These are phyloP conservation scores for Agarophyton chilense DNA, from an alignment of 23 red algal genomes.

Conservation along the genomic window DNA sequence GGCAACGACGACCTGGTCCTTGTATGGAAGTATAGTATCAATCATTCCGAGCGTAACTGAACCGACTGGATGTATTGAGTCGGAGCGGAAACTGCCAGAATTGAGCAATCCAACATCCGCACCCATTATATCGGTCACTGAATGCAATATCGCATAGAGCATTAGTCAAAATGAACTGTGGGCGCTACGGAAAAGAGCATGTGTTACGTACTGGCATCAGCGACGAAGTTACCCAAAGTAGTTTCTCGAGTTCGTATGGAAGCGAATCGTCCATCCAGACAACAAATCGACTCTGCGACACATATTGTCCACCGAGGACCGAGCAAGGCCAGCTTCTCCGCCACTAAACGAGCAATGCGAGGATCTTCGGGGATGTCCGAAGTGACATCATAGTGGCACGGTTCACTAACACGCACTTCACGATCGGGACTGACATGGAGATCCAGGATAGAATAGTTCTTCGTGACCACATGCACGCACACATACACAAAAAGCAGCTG, in stretches of 20 bases:
- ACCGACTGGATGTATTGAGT: slow-evolving; percentile 44
- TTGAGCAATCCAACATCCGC: slow-evolving; percentile 64
- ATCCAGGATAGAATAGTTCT: slow-evolving; percentile 52
- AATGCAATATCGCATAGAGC: not conserved
- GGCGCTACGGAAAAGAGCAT: not conserved
- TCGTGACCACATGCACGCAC: not conserved
- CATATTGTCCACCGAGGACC: slow-evolving; percentile 19
- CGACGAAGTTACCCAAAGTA: slow-evolving; percentile 44
- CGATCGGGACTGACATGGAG: not conserved
- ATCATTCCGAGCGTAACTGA: slow-evolving; percentile 37
- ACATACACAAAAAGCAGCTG: not conserved
- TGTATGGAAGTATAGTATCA: slow-evolving; percentile 54
- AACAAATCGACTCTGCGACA: not conserved
- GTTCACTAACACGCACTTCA: slow-evolving; percentile 8
- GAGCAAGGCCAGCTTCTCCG: slow-evolving; percentile 21
- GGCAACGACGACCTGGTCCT: slow-evolving; percentile 33
- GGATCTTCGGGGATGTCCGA: slow-evolving; percentile 34
- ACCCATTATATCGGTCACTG: slow-evolving; percentile 32
- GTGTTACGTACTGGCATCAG: slow-evolving; percentile 45
- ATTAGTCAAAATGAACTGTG: not conserved
- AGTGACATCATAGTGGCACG: slow-evolving; percentile 12
- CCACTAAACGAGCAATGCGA: slow-evolving; percentile 28
- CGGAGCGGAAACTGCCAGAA: slow-evolving; percentile 70
- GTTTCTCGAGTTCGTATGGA: slow-evolving; percentile 71
- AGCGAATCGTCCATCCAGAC: slow-evolving; percentile 58